These are phyloP conservation scores for Pelargonium myrrhifolium DNA, from an alignment of 441 rosid species.

Conservation along the genomic window DNA sequence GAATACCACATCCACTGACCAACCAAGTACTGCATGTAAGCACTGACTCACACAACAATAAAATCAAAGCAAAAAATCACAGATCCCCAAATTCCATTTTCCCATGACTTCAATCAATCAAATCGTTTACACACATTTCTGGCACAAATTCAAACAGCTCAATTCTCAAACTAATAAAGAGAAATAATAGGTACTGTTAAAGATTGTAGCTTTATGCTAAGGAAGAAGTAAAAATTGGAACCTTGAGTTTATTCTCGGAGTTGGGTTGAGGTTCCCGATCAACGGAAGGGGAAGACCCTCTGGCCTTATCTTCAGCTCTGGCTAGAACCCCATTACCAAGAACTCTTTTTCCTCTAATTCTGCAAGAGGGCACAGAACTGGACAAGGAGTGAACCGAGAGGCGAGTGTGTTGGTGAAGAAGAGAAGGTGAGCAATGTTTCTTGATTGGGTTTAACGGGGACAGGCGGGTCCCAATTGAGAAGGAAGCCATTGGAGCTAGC, in stretches of 20 bases:
- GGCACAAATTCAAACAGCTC: background rate
- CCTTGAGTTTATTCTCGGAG: constrained; percentile 16
- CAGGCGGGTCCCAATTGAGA: background rate
- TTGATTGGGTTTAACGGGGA: background rate
- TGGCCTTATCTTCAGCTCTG: constrained; percentile 70
- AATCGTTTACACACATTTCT: background rate
- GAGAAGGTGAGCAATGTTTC: background rate
- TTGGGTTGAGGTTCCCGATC: constrained; percentile 29
- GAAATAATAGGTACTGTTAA: constrained; percentile 8
- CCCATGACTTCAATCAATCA: background rate
- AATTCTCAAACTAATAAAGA: constrained; percentile 10
- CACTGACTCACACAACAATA: background rate
- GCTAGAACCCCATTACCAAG: constrained; percentile 39
- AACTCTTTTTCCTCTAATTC: constrained; percentile 35
- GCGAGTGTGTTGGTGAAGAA: background rate
- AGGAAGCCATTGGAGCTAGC: background rate
- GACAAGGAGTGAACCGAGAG: constrained; percentile 24
- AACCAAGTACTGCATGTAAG: background rate
- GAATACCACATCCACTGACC: no score
- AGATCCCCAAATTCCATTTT: background rate
- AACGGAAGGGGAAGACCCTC: constrained; percentile 30
- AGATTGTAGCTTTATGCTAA: background rate
- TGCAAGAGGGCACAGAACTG: constrained; percentile 21
- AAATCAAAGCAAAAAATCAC: background rate
- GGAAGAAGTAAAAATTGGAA: background rate